Base-by-base conservation (phyloP, 768 basidiomycete genomes). In the Antrodiella citrinella region DNA sequence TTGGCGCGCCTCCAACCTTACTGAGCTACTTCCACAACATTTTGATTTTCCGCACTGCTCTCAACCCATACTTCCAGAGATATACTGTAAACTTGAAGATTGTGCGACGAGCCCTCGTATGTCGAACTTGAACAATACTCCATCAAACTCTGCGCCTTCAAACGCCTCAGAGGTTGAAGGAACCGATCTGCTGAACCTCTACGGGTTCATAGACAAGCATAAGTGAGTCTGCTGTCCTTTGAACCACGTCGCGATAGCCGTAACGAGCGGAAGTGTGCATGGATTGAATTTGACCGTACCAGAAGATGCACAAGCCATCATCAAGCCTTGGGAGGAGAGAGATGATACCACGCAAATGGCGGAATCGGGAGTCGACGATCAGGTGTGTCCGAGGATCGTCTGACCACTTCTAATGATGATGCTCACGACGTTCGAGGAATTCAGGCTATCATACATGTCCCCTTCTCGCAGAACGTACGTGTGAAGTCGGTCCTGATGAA, bases 281-380 rank as follows among this genome's bases (percentile, higher is more conserved):
- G 90, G 90, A 38, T 68, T 91, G 59, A 91, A 91, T 61, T 67
- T 91, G 48, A 75, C 77, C 4, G 74, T 88, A n/a, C 89, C 89
- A 21, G 90, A 91, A 62, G 76, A 84, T 57, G 90, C 89, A 1
- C 82, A 79, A 54, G 76, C 69, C 12, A 65, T 90, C 30, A 84
- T 92, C 53, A 92, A 92, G 65, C 80, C 84, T 2, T 92, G 90
- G 90, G 76, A 83, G 50, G 73, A 86, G 57, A 71, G 89, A 42
- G 86, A 91, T 20, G 80, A 84, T 45, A 82, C 76, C 10, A 66
- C 66, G 2, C 73, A 71, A 54, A 91, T 69, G 53, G 81, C 80
- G 12, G 84, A 91, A 18, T 91, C 89, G 0, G 82, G 80, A 25
- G 89, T 91, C 12, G 90, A 92, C 56, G 89, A 92, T 60, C 87